A percentile compares a stretch with the other conserved stretches of the same genome.
Evolutionary conservation across 2,329 filamentous ascomycete genomes (phyloP).

Genomic region (Didymella segeticola): DNA sequence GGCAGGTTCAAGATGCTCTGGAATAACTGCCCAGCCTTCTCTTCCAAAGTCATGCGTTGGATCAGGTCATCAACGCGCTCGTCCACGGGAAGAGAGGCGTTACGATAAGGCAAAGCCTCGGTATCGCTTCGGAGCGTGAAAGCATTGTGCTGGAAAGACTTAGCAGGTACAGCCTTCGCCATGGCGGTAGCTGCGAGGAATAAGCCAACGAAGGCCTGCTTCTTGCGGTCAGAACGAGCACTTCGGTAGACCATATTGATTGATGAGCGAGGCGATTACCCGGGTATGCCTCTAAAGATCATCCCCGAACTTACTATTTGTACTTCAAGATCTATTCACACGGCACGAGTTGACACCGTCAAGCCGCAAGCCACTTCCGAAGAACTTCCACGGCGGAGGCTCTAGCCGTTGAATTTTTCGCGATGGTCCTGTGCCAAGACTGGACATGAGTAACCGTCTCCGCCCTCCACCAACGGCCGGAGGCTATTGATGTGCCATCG

Average conservation of each 20-base stretch:
- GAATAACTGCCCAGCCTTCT: conserved; percentile 59
- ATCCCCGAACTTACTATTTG: conserved; percentile 3
- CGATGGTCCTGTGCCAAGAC: conserved; percentile 3
- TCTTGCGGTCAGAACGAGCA: conserved; percentile 11
- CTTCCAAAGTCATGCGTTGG: conserved; percentile 55
- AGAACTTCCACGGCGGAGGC: background rate
- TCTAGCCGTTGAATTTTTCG: conserved; percentile 2
- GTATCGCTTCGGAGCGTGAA: conserved; percentile 9
- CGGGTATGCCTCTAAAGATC: background rate
- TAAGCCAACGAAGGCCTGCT: conserved; percentile 13
- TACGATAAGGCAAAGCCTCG: conserved; percentile 39
- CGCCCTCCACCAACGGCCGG: too few relatives aligned
- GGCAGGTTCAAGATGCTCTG: conserved; percentile 48
- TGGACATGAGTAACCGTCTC: background rate
- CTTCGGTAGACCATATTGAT: conserved; percentile 6
- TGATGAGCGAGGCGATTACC: background rate
- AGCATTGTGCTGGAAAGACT: conserved; percentile 2
- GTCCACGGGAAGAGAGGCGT: conserved; percentile 52
- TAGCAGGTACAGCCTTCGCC: conserved; percentile 8
- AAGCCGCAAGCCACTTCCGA: conserved; percentile 8
- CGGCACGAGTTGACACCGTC: background rate
- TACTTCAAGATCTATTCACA: background rate
- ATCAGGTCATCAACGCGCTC: conserved; percentile 57
- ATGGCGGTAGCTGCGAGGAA: conserved; percentile 15
- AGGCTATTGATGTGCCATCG: background rate